phyloP scores from a whole-genome alignment of 2,329 filamentous ascomycete genomes.

The Microsporum canis region DNA sequence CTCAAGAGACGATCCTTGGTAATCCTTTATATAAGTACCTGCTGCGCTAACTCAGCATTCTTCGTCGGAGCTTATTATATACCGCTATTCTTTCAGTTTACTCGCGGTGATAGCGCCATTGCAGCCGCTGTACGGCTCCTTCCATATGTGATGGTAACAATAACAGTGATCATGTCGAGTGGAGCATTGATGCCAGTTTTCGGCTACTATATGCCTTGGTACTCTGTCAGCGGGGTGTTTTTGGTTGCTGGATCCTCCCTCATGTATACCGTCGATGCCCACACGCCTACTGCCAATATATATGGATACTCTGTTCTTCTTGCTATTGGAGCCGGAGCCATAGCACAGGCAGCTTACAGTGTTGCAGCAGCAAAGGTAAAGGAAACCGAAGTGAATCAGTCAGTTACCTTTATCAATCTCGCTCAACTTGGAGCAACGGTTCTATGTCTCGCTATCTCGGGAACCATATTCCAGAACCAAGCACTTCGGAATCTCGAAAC shows the following conservation, averaged over 20 bases:
- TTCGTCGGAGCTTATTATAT: conserved; percentile 41
- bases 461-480: conserved; percentile 21
- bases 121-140: conserved; percentile 24
- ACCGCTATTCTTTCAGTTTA: conserved; percentile 46
- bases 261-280: conserved; percentile 13
- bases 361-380: conserved; percentile 30
- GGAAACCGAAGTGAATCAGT: conserved; percentile 20
- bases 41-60: conserved; percentile 27
- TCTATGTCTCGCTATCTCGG: conserved; percentile 5
- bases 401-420: conserved; percentile 36
- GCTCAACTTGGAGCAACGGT: conserved; percentile 2
- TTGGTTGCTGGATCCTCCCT: conserved; percentile 17
- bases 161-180: conserved; percentile 16
- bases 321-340: conserved; percentile 28
- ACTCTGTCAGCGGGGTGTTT: conserved; percentile 19
- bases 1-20: conserved; percentile 30
- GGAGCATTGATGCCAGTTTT: conserved; percentile 16
- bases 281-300: conserved; percentile 15
- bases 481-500: conserved; percentile 19
- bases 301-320: conserved; percentile 29
- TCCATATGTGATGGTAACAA: conserved; percentile 22
- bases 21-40: conserved; percentile 35
- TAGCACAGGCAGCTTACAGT: conserved; percentile 28
- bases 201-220: conserved; percentile 23
- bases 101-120: conserved; percentile 29